Base-by-base conservation (phyloP, 768 basidiomycete genomes). In the Lactarius vividus region DNA sequence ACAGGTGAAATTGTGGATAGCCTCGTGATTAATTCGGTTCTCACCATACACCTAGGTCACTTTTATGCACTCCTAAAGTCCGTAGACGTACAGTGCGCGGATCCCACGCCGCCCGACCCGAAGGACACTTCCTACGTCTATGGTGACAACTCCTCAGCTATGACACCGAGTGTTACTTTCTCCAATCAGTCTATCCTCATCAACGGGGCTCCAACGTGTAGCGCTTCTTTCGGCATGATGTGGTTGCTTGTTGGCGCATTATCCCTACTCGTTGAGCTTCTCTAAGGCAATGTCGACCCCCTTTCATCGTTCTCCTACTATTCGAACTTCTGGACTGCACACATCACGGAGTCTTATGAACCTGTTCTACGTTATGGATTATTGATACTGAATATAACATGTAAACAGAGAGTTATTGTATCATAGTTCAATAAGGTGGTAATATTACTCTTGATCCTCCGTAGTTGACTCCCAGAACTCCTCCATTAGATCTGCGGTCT, bases 61-160 rank as follows among this genome's bases (percentile, higher is more conserved):
- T 92, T 90, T 75, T 88, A 88, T 70, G 83, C 85, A 8, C 77
- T 85, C 67, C 79, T 88, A 68, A 76, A 85, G 70, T 85, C 84
- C 4, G 81, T 92, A 60, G 78, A 83, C 26, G 77, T 93, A 72
- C 80, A 84, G 67, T 92, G 91, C 75, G 77, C 81, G 7, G 86
- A 88, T 70, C 76, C 84, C 4, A 61, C 71, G 2, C 61, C 79
- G 6, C 76, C 81, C 1, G 74, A 76, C 15, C 67, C 81, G 29
- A 80, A 82, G 71, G 78, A 83, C 9, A 85, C 85, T 1, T 86
- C 86, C 13, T 91, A 91, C 73, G 79, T 85, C 10, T 91, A 91
- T 70, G 81, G 80, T 65, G 29, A 79, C 52, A 89, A 89, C 74
- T 71, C 80, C 8, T 80, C 86, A 8, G 70, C 78, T 31, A 72